Evolutionary conservation across 176 grass and related monocot genomes (phyloP), one percentile per base, ranked within the genome.

Genomic region (Eleusine indica): DNA sequence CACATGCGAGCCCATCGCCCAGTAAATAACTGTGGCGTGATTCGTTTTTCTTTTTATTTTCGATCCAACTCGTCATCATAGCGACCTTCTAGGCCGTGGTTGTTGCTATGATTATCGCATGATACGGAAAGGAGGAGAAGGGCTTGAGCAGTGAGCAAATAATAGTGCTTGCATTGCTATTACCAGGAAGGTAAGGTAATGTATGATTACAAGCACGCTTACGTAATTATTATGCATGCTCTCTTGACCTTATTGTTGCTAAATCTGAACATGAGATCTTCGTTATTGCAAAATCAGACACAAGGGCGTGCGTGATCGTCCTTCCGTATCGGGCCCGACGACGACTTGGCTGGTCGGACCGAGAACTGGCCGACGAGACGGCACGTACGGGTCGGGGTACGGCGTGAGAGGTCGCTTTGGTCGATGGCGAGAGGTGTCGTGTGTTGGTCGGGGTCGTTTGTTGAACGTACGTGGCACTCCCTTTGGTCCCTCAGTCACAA

Each of bases 401-500:
- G 77, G 44, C 62, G 14, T 35, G 44, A 51, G 77, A 19, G 65
- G 37, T 37, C 29, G 64, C 4, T 79, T 16, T 16, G n/a, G 3
- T 61, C 58, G 1, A 61, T 61, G 58, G n/a, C 12, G 29, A 70
- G 29, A 70, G 7, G 40, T 51, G 51, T 35, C 32, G 65, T 47
- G 74, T 49, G 66, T 70, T 52, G 21, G 61, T 48, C 42, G 37
- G 7, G 41, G 62, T 57, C 75, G 65, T 51, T 38, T 69, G 78
- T 69, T 75, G 47, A 3, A 67, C 54, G 30, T 8, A 67, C 54
- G 30, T 8, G 66, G 32, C 32, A 35, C 40, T 49, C 22, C 51
- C 19, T 48, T 72, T 9, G 53, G 53, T 57, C 53, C 53, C 44
- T 51, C 4, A 19, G 13, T 21, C 6, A 8, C 54, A n/a, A 58